A percentile compares a stretch with the other conserved stretches of the same genome.
These are phyloP conservation scores for Moricandia moricandioides DNA, from an alignment of 345 rosid genomes.

Conservation along the genomic window DNA sequence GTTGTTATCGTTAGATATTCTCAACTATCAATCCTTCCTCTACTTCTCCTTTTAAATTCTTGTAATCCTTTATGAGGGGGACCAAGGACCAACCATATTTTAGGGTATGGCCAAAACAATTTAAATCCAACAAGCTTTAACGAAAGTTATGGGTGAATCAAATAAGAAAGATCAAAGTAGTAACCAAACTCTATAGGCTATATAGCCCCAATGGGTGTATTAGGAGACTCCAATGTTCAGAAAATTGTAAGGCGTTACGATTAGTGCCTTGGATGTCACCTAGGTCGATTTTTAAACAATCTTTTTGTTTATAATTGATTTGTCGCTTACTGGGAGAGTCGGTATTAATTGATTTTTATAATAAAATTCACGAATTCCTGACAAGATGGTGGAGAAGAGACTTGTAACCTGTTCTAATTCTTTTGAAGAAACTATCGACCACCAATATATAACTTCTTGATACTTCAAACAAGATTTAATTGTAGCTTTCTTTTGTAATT, in stretches of 20 bases:
- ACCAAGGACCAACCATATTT: conserved; percentile 38
- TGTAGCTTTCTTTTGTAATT: not conserved
- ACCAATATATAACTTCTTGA: not conserved
- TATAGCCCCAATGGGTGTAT: not conserved
- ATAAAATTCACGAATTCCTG: not conserved
- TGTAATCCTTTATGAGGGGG: conserved; percentile 34
- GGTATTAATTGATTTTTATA: not conserved
- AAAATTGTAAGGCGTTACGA: too few species aligned
- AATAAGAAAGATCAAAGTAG: conserved; percentile 10
- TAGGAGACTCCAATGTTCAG: not conserved
- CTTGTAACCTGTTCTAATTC: not conserved
- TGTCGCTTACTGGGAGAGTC: too few species aligned
- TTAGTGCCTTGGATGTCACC: too few species aligned
- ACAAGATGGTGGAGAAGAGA: not conserved
- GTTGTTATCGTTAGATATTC: conserved; percentile 38
- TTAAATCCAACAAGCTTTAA: conserved; percentile 21
- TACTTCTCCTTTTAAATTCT: conserved; percentile 33
- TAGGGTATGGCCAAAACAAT: conserved; percentile 32
- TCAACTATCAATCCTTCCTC: conserved; percentile 30
- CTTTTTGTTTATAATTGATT: too few species aligned
- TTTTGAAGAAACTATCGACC: not conserved
- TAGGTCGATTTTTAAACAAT: too few species aligned
- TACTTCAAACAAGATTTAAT: not conserved
- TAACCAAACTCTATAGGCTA: not conserved
- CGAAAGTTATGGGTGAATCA: conserved; percentile 26